Base-by-base conservation (phyloP, 768 basidiomycete species). In the Sporobolomyces phaffii region DNA sequence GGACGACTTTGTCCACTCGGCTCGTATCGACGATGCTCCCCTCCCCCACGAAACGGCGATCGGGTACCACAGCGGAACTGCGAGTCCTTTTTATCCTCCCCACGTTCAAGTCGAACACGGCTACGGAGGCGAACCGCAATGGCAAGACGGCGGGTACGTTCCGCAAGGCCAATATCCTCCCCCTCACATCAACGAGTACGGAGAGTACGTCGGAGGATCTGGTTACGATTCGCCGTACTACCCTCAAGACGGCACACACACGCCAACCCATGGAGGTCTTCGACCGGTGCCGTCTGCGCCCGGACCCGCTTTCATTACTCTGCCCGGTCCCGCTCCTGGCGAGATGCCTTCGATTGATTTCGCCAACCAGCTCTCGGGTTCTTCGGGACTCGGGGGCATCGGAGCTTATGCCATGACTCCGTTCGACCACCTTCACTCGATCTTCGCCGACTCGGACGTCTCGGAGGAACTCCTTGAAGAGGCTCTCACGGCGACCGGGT, bases 401-500 rank as follows among this genome's bases (percentile, higher is more conserved):
- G 71, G 71, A 22, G 69, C 70, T 26, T 76, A 76, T 64, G 44
- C 65, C 10, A 94, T 99, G 91, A 94, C 94, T 1, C 96, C 96
- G 1, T 88, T 99, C 73, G 96, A 99, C 73, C 91, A 97, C 47
- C 86, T 99, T 24, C 85, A 84, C 75, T 91, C 90, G 47, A 90
- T 99, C 43, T 99, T 99, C 72, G 62, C 68, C 48, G 91, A 89
- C 20, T 87, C 90, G 3, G 86, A 90, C 3, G 82, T 99, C 14
- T 87, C 92, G 0, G 87, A 91, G 4, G 87, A 87, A 5, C 91
- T 97, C 75, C 82, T 99, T 10, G 94, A 98, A 78, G 92, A 97
- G 60, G 94, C 94, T 0, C 82, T 99, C 3, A 84, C 85, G 10
- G 82, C 84, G 51, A 89, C 90, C 71, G 90, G 86, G 3, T 99